These are phyloP conservation scores for Prunus kanzakura DNA, from an alignment of 306 rosid species.

Conservation along the genomic window DNA sequence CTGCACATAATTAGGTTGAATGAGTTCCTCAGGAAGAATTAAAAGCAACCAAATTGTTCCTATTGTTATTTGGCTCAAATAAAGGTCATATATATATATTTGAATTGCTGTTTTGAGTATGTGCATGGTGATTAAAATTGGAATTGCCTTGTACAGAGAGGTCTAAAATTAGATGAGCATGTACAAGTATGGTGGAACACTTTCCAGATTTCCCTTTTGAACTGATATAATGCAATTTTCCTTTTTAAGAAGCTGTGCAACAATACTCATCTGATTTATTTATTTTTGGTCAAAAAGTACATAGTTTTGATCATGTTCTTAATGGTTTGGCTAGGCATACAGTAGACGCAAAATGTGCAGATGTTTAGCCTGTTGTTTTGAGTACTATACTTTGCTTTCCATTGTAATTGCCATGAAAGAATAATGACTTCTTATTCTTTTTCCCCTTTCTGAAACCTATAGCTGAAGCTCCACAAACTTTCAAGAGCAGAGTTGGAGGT, in stretches of 20 bases:
- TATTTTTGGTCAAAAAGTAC: background rate
- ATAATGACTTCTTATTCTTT: background rate
- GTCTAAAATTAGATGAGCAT: no score
- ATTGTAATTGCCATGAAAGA: background rate
- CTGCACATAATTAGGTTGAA: background rate
- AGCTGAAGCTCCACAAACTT: constrained; percentile 53
- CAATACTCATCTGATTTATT: background rate
- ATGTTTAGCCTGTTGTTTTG: background rate
- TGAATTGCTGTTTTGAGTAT: background rate
- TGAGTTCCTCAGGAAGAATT: background rate
- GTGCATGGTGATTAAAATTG: constrained; percentile 3
- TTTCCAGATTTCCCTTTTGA: background rate
- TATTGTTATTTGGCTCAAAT: background rate
- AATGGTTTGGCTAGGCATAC: background rate
- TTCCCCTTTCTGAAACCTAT: constrained; percentile 5
- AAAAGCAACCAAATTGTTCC: background rate
- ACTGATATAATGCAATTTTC: background rate
- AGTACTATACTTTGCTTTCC: background rate
- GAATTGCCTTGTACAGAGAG: background rate
- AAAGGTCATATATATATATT: background rate
- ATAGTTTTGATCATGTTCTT: background rate
- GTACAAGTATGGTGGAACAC: no score
- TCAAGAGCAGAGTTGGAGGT: constrained; percentile 25
- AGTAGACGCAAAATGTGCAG: background rate
- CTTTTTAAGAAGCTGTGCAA: background rate